A percentile compares a stretch with the other conserved stretches of the same genome.
Conservation (phyloP, 2,329 filamentous ascomycete species). For the Colletotrichum caudatum region DNA sequence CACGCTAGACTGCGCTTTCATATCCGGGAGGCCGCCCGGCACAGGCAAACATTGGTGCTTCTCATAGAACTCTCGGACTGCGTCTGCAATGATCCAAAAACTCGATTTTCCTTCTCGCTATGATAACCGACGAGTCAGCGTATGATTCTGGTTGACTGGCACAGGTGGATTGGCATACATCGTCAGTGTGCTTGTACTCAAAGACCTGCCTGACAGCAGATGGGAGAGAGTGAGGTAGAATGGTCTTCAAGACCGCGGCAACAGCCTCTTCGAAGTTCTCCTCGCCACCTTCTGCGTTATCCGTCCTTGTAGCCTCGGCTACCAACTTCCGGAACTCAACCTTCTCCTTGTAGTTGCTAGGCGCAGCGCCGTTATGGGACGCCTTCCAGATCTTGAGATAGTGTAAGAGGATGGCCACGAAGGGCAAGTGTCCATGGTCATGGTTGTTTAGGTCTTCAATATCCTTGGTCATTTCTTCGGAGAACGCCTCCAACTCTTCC, state of each 20-base stretch:
- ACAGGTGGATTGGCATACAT: conserved; percentile 65
- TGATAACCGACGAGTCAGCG: conserved; percentile 41
- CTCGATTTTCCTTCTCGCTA: conserved; percentile 64
- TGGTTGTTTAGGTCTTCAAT: conserved; percentile 79
- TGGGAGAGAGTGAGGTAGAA: conserved; percentile 76
- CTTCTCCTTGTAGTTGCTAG: conserved; percentile 86
- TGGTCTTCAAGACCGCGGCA: conserved; percentile 87
- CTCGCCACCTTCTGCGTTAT: conserved; percentile 87
- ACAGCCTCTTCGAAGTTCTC: conserved; percentile 97
- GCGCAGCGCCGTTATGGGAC: conserved; percentile 74
- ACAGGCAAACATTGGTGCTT: conserved; percentile 82
- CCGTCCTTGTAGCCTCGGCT: conserved; percentile 72
- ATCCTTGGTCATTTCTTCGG: conserved; percentile 72
- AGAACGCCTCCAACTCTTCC: conserved; percentile 80
- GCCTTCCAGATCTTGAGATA: conserved; percentile 86
- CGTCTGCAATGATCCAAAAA: conserved; percentile 92
- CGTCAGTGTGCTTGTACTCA: conserved; percentile 65
- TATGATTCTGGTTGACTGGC: conserved; percentile 21
- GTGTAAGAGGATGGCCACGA: conserved; percentile 84
- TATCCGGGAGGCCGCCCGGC: conserved; percentile 90
- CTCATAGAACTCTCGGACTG: conserved; percentile 81
- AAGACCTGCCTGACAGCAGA: conserved; percentile 83
- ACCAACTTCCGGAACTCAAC: conserved; percentile 81
- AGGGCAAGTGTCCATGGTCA: conserved; percentile 92
- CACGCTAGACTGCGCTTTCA: conserved; percentile 93